Conservation (phyloP, 257 asterid species). For the Linderniella brevidens region DNA sequence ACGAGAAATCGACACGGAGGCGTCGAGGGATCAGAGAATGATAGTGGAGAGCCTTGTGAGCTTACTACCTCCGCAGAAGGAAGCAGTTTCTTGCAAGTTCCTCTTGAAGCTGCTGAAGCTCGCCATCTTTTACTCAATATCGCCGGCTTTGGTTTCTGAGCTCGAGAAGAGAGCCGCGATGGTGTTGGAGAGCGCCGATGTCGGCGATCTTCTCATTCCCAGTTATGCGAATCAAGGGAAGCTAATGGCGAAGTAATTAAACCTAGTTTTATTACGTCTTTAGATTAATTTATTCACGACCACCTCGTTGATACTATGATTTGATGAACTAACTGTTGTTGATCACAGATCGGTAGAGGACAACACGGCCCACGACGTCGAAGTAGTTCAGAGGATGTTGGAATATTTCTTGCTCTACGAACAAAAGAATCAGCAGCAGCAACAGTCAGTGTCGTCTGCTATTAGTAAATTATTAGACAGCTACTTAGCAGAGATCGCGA, state of each 20-base stretch:
- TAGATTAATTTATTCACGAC: too few species aligned
- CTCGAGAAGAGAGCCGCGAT: slow-evolving; percentile 64
- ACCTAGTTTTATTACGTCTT: too few species aligned
- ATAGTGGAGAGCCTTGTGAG: slow-evolving; percentile 60
- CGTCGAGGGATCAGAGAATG: slow-evolving; percentile 31
- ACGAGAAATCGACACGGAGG: slow-evolving; percentile 20
- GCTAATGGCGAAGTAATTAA: slow-evolving; percentile 31
- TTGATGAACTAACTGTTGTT: not conserved
- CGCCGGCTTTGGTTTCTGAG: slow-evolving; percentile 63
- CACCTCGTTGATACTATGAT: too few species aligned
- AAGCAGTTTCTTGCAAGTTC: slow-evolving; percentile 58
- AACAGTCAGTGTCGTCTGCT: slow-evolving; percentile 22
- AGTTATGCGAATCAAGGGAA: slow-evolving; percentile 37
- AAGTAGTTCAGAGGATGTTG: slow-evolving; percentile 56
- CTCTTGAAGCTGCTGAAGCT: slow-evolving; percentile 45
- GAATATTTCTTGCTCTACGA: slow-evolving; percentile 56
- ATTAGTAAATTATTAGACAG: slow-evolving; percentile 65
- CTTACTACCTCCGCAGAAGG: slow-evolving; percentile 51
- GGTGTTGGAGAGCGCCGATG: slow-evolving; percentile 49
- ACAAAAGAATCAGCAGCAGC: slow-evolving; percentile 28
- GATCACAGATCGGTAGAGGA: slow-evolving; percentile 35
- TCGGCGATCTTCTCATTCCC: slow-evolving; percentile 56
- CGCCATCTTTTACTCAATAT: slow-evolving; percentile 40
- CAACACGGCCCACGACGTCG: slow-evolving; percentile 33
- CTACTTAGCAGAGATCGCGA: slow-evolving; percentile 69